phyloP scores from a whole-genome alignment of 2,329 filamentous ascomycete genomes.

The Penicillium sp. region DNA sequence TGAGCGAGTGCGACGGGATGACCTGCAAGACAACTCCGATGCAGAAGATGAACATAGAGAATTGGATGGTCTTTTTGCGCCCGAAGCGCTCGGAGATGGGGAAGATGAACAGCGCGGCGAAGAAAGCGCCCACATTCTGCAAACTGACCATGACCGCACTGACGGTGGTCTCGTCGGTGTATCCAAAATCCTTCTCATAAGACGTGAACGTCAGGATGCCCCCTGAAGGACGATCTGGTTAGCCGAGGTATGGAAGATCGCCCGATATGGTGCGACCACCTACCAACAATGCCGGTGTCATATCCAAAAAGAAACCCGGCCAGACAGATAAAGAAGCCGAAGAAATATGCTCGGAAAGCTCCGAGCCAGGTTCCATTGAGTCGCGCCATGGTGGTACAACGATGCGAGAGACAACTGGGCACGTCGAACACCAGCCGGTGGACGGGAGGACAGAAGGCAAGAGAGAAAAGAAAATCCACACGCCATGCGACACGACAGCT shows the following conservation, averaged over 20 bases:
- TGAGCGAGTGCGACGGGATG: constrained; percentile 47
- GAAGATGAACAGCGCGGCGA: constrained; percentile 51
- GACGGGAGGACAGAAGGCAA: neutral
- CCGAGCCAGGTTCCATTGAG: constrained; percentile 21
- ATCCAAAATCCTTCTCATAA: constrained; percentile 45
- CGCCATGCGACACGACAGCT: too few species aligned
- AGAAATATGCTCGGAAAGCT: constrained; percentile 24
- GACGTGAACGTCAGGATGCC: constrained; percentile 47
- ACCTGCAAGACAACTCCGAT: constrained; percentile 47
- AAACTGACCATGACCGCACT: constrained; percentile 50
- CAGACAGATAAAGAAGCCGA: constrained; percentile 25
- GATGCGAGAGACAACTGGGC: neutral
- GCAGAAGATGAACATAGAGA: constrained; percentile 43
- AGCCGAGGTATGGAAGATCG: neutral
- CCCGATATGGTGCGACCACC: neutral
- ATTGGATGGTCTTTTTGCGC: constrained; percentile 46
- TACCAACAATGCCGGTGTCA: constrained; percentile 36
- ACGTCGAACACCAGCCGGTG: neutral
- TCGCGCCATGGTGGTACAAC: constrained; percentile 9
- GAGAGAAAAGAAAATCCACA: neutral
- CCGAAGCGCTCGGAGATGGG: constrained; percentile 48
- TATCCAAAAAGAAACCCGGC: constrained; percentile 36
- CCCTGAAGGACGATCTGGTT: constrained; percentile 15
- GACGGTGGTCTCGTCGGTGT: constrained; percentile 43
- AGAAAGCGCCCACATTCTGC: constrained; percentile 53